Conservation (phyloP, 495 filamentous ascomycete genomes). For the Tuber melanosporum region DNA sequence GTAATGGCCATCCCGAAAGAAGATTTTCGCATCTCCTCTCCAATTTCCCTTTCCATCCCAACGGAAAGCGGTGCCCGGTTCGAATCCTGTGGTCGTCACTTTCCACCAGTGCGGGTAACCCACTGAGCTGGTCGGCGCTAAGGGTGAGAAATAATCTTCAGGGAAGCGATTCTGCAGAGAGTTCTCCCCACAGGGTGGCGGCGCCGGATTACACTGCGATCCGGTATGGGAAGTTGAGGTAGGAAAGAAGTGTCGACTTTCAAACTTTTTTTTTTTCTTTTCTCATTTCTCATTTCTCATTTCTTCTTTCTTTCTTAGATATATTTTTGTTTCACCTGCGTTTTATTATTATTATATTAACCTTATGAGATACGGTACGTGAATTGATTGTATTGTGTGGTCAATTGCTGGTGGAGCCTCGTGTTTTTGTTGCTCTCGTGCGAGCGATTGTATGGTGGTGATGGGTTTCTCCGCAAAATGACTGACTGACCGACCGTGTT, state of each 20-base stretch:
- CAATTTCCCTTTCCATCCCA: conserved; percentile 34
- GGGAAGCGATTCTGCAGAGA: conserved; percentile 42
- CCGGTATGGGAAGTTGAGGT: conserved; percentile 34
- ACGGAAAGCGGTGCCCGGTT: conserved; percentile 40
- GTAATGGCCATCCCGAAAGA: conserved; percentile 35
- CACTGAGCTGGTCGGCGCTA: conserved; percentile 30
- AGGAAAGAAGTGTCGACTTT: conserved; percentile 28
- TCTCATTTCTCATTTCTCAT: conserved; percentile 5
- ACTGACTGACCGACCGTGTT: not conserved
- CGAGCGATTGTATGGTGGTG: not conserved
- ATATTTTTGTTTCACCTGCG: not conserved
- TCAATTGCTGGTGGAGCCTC: not conserved
- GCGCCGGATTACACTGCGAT: conserved; percentile 37
- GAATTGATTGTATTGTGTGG: not conserved
- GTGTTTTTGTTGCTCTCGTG: not conserved
- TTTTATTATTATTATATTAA: not conserved
- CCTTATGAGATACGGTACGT: not conserved
- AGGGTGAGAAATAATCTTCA: conserved; percentile 41
- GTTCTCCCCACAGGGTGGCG: conserved; percentile 40
- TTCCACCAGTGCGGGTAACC: conserved; percentile 36
- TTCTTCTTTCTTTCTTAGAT: not conserved
- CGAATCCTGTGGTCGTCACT: conserved; percentile 39
- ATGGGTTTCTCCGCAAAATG: not conserved
- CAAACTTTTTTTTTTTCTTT: conserved; percentile 29
- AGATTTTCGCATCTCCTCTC: conserved; percentile 34